Conservation (phyloP, 1,284 basidiomycete species). For the Moesziomyces sp. region DNA sequence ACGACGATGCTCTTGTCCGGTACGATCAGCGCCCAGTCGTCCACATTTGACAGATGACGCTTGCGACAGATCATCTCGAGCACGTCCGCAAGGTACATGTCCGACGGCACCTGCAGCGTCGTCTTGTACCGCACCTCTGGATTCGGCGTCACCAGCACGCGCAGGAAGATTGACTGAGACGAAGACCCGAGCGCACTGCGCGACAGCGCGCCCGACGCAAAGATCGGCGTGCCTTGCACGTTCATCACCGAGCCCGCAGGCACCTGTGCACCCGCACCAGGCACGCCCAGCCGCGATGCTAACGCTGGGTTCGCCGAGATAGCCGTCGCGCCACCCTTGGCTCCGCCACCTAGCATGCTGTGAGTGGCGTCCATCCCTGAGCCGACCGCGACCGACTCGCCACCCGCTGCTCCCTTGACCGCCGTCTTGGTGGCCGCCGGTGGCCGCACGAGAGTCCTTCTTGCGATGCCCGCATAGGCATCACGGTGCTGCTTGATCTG, state of each 20-base stretch:
- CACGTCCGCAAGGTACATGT: conserved; percentile 98
- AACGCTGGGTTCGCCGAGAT: conserved; percentile 28
- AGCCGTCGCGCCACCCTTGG: conserved; percentile 23
- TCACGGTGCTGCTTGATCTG: conserved; percentile 85
- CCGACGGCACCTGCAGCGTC: conserved; percentile 71
- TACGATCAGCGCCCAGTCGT: conserved; percentile 63
- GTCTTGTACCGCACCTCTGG: conserved; percentile 63
- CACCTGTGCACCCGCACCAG: conserved; percentile 16
- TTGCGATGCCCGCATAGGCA: conserved; percentile 26
- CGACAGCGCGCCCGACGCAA: conserved; percentile 50
- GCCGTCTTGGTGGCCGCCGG: conserved; percentile 14
- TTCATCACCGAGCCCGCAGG: conserved; percentile 47
- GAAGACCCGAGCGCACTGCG: conserved; percentile 47
- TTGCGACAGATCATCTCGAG: conserved; percentile 74
- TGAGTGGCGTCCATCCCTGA: conserved; percentile 21
- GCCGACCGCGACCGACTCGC: conserved; percentile 22
- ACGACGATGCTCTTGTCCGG: conserved; percentile 75
- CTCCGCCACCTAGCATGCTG: conserved; percentile 23
- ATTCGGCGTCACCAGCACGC: conserved; percentile 60
- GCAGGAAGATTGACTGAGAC: conserved; percentile 53
- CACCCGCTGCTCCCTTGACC: conserved; percentile 5
- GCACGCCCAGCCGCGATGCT: conserved; percentile 34
- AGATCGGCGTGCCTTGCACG: conserved; percentile 58
- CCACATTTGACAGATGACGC: conserved; percentile 53
- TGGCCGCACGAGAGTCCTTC: conserved; percentile 31